Evolutionary conservation across 805 yeast genomes (phyloP).

Genomic region (Candida xiaguanensis): DNA sequence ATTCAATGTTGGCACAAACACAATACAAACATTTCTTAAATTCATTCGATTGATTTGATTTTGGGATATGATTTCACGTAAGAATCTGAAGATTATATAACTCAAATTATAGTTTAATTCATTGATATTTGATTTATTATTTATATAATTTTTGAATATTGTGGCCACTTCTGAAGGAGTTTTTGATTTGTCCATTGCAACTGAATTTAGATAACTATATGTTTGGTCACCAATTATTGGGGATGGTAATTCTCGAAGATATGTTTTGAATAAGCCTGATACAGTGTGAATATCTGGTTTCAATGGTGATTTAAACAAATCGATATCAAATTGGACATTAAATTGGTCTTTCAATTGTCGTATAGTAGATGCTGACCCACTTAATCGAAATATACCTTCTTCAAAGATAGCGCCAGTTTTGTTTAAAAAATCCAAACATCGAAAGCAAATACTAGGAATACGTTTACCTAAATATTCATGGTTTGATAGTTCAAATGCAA

Average conservation of each 20-base stretch:
- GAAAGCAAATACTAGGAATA: conserved; percentile 71
- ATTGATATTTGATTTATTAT: conserved; percentile 41
- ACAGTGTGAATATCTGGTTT: conserved; percentile 78
- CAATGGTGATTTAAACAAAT: conserved; percentile 46
- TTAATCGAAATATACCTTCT: conserved; percentile 87
- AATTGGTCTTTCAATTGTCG: conserved; percentile 65
- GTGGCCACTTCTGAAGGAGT: conserved; percentile 21
- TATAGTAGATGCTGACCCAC: conserved; percentile 81
- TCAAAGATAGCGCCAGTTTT: conserved; percentile 70
- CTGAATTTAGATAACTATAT: conserved; percentile 25
- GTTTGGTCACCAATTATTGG: conserved; percentile 59
- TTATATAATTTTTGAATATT: conserved; percentile 29
- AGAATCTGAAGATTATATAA: conserved; percentile 61
- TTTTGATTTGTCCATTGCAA: conserved; percentile 17
- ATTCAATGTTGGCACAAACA: conserved; percentile 76
- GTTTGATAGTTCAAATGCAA: conserved; percentile 51
- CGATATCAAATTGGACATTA: conserved; percentile 65
- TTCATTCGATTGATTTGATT: conserved; percentile 77
- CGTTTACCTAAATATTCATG: conserved; percentile 40
- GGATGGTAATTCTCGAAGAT: conserved; percentile 71
- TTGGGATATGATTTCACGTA: conserved; percentile 60
- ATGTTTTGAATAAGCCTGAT: conserved; percentile 80
- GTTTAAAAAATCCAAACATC: conserved; percentile 69
- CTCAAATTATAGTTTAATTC: conserved; percentile 55
- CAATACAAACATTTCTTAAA: conserved; percentile 71